Conservation (phyloP, 2,329 filamentous ascomycete genomes). For the Huntiella bhutanensis region DNA sequence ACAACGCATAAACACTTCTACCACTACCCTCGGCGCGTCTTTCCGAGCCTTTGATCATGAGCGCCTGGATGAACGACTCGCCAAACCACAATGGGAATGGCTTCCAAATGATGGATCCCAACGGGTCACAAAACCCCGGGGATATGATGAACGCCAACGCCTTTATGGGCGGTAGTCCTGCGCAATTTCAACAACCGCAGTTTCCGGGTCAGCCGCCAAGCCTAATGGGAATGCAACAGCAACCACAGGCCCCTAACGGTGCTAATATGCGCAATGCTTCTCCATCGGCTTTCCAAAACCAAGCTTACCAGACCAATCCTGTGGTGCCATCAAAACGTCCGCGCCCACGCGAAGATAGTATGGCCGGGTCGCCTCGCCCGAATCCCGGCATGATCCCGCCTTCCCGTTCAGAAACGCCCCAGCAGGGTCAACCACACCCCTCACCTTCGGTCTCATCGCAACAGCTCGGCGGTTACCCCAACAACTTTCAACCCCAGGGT, state of each 20-base stretch:
- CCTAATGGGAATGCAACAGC: conserved; percentile 13
- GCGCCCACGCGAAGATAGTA: conserved; percentile 63
- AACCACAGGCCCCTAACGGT: conserved; percentile 8
- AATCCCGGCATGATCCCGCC: conserved; percentile 54
- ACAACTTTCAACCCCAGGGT: neutral
- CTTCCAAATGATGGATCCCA: conserved; percentile 45
- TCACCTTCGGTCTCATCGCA: neutral
- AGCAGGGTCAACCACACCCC: conserved; percentile 36
- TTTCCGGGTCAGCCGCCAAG: conserved; percentile 30
- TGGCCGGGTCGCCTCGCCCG: conserved; percentile 64
- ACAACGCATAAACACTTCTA: no score
- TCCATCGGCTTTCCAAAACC: conserved; percentile 50
- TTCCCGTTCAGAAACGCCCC: conserved; percentile 83
- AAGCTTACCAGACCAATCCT: conserved; percentile 65
- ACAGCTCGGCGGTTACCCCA: conserved; percentile 1
- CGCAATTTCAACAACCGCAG: conserved; percentile 36
- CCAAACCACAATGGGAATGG: conserved; percentile 52
- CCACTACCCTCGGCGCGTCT: neutral
- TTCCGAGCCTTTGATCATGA: conserved; percentile 27
- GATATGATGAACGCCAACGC: conserved; percentile 45
- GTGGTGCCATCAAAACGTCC: conserved; percentile 82
- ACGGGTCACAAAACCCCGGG: conserved; percentile 23
- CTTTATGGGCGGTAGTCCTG: conserved; percentile 38
- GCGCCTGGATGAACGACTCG: conserved; percentile 55
- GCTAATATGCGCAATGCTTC: conserved; percentile 64